Evolutionary conservation across 257 asterid genomes (phyloP), one percentile per base, ranked within the genome.

Genomic region (Cordia subcordata): DNA sequence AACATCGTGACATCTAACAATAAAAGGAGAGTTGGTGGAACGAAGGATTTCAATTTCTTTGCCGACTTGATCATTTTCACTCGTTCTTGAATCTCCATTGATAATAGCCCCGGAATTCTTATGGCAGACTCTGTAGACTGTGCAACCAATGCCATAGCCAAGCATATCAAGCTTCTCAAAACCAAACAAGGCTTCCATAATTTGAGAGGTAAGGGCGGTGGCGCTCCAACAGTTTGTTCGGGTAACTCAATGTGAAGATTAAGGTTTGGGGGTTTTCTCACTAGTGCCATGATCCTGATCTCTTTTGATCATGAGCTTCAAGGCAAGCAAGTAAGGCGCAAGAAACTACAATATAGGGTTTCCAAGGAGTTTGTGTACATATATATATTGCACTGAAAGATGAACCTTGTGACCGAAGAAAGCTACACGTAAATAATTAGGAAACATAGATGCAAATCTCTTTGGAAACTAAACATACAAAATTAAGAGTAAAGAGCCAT

Each of bases 31-130:
- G 8, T 60, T n/a, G 0, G 54, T 47, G 3, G 22, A n/a, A 1
- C 56, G 14, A n/a, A 45, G 65, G 56, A 47, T 60, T 6, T 60
- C 55, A 49, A 27, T 60, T 46, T 60, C 65, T 14, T 32, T 19
- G 20, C 17, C 5, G 11, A 32, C 32, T 35, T 60, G 55, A 11
- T 38, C 44, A 13, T 33, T 38, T 39, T 22, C 22, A 42, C 47
- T 8, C 4, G 14, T 42, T 10, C 47, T 11, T 27, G 35, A 3
- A 27, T 27, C 35, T 27, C 35, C 35, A 27, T 27, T 3, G 3
- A 27, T 27, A 53, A 60, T 12, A 3, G 38, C 45, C 4, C 18
- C 21, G 15, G 55, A 46, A 1, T 33, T n/a, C 55, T 27, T 60
- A 19, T 60, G 40, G 12, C 42, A 49, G 22, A 46, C 65, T 46